Evolutionary conservation across 1,284 basidiomycete species (phyloP).

Genomic region (Puccinia sorghi): DNA sequence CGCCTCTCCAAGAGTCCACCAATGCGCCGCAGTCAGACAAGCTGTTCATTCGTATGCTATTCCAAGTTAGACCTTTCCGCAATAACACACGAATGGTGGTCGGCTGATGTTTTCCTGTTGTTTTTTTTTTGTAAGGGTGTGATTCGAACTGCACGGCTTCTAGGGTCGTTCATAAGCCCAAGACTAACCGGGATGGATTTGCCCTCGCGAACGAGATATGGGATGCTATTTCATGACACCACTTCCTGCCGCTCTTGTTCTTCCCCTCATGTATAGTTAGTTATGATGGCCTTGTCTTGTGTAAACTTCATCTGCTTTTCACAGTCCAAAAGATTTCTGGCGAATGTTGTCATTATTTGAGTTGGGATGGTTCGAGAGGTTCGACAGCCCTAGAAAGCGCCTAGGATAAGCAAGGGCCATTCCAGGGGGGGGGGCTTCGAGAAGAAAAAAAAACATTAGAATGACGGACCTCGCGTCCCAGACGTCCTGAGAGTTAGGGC

Average conservation of each 20-base stretch:
- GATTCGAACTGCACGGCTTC: slow-evolving; percentile 34
- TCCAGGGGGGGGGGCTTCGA: too few species aligned
- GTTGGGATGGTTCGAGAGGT: slow-evolving; percentile 15
- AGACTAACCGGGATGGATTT: slow-evolving; percentile 41
- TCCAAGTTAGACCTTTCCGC: not conserved
- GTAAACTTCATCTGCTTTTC: too few species aligned
- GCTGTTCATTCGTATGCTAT: slow-evolving; percentile 33
- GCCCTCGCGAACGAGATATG: slow-evolving; percentile 32
- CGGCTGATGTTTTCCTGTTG: slow-evolving; percentile 15
- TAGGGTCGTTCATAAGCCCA: slow-evolving; percentile 27
- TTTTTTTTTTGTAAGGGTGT: slow-evolving; percentile 29
- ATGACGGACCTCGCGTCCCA: slow-evolving; percentile 34
- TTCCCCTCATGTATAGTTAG: not conserved
- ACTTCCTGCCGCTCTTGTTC: not conserved
- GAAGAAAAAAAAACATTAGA: not conserved
- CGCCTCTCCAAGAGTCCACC: not conserved
- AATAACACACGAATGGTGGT: not conserved
- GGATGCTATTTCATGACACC: slow-evolving; percentile 31
- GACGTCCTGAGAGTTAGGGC: slow-evolving; percentile 43
- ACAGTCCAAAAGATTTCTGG: not conserved
- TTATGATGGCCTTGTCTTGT: not conserved
- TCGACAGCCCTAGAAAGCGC: not conserved
- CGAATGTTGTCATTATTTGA: not conserved
- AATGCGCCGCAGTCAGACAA: not conserved
- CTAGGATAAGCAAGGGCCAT: not conserved